Percentiles rank a stretch among this genome's conserved stretches.
Conservation (phyloP, 2,329 filamentous ascomycete species). For the Biscogniauxia sp. region DNA sequence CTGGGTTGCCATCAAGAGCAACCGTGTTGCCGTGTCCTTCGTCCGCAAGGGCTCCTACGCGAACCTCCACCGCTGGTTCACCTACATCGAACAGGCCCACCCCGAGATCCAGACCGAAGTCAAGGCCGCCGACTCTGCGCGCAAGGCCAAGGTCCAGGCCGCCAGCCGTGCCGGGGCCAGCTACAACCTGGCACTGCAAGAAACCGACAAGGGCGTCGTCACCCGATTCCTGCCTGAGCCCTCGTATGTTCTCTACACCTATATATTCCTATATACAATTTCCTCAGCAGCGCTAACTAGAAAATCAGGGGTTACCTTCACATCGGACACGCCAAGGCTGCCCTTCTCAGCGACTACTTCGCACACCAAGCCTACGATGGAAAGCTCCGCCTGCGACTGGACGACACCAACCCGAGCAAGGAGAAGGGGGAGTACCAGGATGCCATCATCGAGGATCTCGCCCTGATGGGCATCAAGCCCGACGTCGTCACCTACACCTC, state of each 20-base stretch:
- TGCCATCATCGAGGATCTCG: constrained; percentile 86
- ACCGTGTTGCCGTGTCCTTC: constrained; percentile 78
- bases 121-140: constrained; percentile 66
- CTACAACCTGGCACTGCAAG: constrained; percentile 84
- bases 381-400: constrained; percentile 86
- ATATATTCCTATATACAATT: neutral
- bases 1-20: constrained; percentile 79
- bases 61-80: constrained; percentile 85
- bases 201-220: constrained; percentile 84
- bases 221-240: constrained; percentile 93
- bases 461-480: constrained; percentile 86
- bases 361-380: constrained; percentile 91
- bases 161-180: constrained; percentile 76
- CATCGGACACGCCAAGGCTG: constrained; percentile 93
- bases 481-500: constrained; percentile 87
- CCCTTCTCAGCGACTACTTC: constrained; percentile 93
- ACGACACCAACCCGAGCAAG: constrained; percentile 96
- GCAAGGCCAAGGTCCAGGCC: constrained; percentile 65
- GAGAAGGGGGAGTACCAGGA: constrained; percentile 97
- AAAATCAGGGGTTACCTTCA: constrained; percentile 72
- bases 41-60: constrained; percentile 74
- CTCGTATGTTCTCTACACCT: constrained; percentile 54
- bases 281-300: constrained; percentile 1
- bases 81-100: constrained; percentile 77
- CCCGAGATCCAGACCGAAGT: constrained; percentile 71